These are phyloP conservation scores for Karstenula rhodostoma DNA, from an alignment of 2,329 filamentous ascomycete species.

Conservation along the genomic window DNA sequence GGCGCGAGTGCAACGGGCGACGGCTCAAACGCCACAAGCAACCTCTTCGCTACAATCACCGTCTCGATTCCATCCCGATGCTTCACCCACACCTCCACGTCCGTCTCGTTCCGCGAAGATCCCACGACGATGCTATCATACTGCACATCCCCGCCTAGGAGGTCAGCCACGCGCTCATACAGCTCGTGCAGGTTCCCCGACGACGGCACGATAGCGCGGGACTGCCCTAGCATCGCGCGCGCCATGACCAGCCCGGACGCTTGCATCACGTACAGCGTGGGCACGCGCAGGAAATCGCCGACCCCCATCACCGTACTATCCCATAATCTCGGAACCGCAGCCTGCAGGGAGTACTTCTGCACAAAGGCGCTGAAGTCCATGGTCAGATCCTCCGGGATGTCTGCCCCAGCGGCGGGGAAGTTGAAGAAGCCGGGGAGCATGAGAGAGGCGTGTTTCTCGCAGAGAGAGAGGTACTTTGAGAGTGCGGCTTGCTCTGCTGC, in stretches of 20 bases:
- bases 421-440: slow-evolving; percentile 51
- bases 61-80: slow-evolving; percentile 14
- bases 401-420: slow-evolving; percentile 47
- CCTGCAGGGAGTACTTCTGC: slow-evolving; percentile 56
- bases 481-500: slow-evolving; percentile 17
- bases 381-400: slow-evolving; percentile 56
- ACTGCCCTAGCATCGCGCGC: slow-evolving; percentile 5
- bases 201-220: slow-evolving; percentile 7
- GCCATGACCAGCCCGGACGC: slow-evolving; percentile 29
- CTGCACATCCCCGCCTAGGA: slow-evolving; percentile 8
- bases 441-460: slow-evolving; percentile 41
- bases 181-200: slow-evolving; percentile 12
- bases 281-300: slow-evolving; percentile 52
- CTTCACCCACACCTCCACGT: slow-evolving; percentile 2
- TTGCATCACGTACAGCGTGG: slow-evolving; percentile 59
- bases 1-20: slow-evolving; percentile 41
- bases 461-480: slow-evolving; percentile 30
- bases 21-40: slow-evolving; percentile 53
- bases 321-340: slow-evolving; percentile 51
- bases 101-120: background rate
- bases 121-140: slow-evolving; percentile 2
- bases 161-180: slow-evolving; percentile 12
- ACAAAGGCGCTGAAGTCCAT: slow-evolving; percentile 59
- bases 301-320: slow-evolving; percentile 54
- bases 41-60: slow-evolving; percentile 45